These are phyloP conservation scores for Cercophora scortea DNA, from an alignment of 495 filamentous ascomycete species.

Conservation along the genomic window DNA sequence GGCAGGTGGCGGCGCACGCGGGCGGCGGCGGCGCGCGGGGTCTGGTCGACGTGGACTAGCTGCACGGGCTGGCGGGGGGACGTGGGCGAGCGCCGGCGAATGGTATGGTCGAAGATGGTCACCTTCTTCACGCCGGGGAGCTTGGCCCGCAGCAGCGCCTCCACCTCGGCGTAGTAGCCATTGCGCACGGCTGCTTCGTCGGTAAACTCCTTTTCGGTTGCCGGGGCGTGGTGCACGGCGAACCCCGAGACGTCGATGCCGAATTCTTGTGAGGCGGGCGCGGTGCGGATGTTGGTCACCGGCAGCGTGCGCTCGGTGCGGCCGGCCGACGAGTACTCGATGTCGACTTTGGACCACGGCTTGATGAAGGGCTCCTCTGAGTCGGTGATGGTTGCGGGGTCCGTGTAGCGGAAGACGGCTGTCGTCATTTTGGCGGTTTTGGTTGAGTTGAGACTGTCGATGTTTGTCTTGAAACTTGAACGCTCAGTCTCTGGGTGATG, in stretches of 20 bases:
- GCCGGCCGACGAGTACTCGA: conserved; percentile 21
- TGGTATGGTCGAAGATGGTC: conserved; percentile 82
- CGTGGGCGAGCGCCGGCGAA: conserved; percentile 49
- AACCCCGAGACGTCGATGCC: conserved; percentile 36
- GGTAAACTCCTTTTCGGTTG: conserved; percentile 43
- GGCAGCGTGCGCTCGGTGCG: conserved; percentile 14
- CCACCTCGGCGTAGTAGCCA: conserved; percentile 76
- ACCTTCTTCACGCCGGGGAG: conserved; percentile 47
- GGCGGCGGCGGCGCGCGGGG: conserved; percentile 48
- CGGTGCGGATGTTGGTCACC: conserved; percentile 24
- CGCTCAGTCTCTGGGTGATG: not conserved
- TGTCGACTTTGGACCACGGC: conserved; percentile 37
- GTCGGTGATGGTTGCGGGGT: conserved; percentile 13
- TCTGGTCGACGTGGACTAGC: conserved; percentile 79
- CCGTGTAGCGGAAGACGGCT: conserved; percentile 20
- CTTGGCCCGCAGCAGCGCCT: conserved; percentile 52
- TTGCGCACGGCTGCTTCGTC: conserved; percentile 53
- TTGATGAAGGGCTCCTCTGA: conserved; percentile 13
- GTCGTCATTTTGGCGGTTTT: conserved; percentile 15
- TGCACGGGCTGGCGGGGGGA: conserved; percentile 59
- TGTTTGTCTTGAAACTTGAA: not conserved
- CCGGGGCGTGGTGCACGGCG: conserved; percentile 24
- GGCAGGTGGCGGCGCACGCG: conserved; percentile 59
- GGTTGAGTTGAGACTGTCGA: not conserved
- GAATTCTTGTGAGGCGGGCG: conserved; percentile 10